These are phyloP conservation scores for Colletotrichum caudatum DNA, from an alignment of 2,329 filamentous ascomycete genomes.

Conservation along the genomic window DNA sequence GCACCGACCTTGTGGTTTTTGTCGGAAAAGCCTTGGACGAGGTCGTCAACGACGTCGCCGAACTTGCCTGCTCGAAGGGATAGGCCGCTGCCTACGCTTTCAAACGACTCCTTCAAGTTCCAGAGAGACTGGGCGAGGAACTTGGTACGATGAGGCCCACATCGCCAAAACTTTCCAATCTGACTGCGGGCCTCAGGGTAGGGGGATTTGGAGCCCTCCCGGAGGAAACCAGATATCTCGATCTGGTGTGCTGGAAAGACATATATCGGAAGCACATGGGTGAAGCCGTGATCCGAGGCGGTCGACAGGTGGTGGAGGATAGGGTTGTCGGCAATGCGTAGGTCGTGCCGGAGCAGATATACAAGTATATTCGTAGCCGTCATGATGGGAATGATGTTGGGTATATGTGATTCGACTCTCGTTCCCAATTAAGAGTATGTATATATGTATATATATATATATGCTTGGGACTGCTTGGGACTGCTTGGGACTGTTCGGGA, in stretches of 20 bases:
- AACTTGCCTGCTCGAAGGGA: constrained; percentile 72
- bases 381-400: constrained; percentile 45
- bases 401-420: neutral
- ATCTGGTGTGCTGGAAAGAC: constrained; percentile 78
- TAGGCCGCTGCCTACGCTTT: constrained; percentile 70
- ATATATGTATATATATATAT: too few species aligned
- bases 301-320: constrained; percentile 71
- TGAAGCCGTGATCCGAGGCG: constrained; percentile 65
- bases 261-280: constrained; percentile 79
- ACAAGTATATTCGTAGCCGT: constrained; percentile 67
- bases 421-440: neutral
- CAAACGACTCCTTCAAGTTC: constrained; percentile 75
- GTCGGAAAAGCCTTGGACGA: constrained; percentile 64
- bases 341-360: constrained; percentile 78
- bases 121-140: constrained; percentile 80
- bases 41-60: constrained; percentile 68
- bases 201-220: constrained; percentile 65
- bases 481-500: too few species aligned
- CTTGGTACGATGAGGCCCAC: constrained; percentile 77
- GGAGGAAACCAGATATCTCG: constrained; percentile 80
- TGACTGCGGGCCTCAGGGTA: constrained; percentile 76
- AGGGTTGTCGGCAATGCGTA: constrained; percentile 80
- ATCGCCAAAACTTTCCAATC: constrained; percentile 78
- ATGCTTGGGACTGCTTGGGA: neutral
- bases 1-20: constrained; percentile 64